Base-by-base conservation (phyloP, 1,284 basidiomycete genomes). In the Meira miltonrushii region DNA sequence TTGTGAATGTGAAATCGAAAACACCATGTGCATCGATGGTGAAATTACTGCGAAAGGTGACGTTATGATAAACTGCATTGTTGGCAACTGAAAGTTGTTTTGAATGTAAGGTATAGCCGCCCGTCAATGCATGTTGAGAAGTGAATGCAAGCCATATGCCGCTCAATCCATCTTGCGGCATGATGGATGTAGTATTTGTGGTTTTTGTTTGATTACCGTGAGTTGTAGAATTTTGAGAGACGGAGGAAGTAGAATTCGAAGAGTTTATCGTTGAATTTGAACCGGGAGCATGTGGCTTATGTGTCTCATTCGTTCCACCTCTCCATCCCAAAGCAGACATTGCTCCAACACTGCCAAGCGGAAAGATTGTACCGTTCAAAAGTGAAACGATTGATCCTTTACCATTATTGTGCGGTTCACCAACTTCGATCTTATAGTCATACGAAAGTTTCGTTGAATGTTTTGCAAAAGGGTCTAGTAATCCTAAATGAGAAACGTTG, bases 111-210 rank as follows among this genome's bases (percentile, higher is more conserved):
- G 25, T 39, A 39, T 53, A 53, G 2, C 50, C 50, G 5, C 50
- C 50, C 13, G 50, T 41, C 5, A 53, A 33, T 19, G 50, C 50
- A 17, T 53, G 17, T 25, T 39, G 39, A 25, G 50, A 53, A 53
- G 50, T 53, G 28, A 53, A 53, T 17, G 50, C 50, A 15, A 53
- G 50, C 50, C 50, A 53, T 28, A 53, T 41, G 11, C 50, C 50
- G 17, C 17, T 17, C 9, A 44, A 25, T 4, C 43, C 43, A 25
- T 44, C 28, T 33, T 33, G 28, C 3, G 28, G 28, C 3, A 33
- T 8, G 28, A 33, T 33, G 3, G 28, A 33, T 4, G 28, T 33
- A 4, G 28, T 4, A 33, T 33, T 33, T 3, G 3, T 33, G 8
- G 28, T 33, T 33, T 33, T 3, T 33, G 28, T 33, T 4, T 48